Evolutionary conservation across 1,284 basidiomycete species (phyloP).

Genomic region (Ustilago shanxiensis): DNA sequence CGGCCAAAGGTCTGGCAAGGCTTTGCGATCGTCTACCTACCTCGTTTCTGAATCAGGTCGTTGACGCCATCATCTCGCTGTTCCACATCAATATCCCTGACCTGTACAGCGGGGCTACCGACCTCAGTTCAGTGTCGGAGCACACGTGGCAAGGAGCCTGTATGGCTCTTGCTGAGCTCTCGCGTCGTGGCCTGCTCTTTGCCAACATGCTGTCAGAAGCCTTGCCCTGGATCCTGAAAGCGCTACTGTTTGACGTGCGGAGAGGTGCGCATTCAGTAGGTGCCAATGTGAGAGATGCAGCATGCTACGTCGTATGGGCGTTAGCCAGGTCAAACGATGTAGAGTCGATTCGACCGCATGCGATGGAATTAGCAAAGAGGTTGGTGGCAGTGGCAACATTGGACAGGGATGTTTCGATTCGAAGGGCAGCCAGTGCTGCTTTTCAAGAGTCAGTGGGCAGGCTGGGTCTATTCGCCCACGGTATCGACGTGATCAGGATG

Average conservation of each 20-base stretch:
- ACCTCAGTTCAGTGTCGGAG: conserved; percentile 77
- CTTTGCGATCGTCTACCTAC: conserved; percentile 83
- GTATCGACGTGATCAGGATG: conserved; percentile 89
- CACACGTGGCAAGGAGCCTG: conserved; percentile 94
- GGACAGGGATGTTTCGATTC: conserved; percentile 93
- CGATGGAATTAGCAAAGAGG: conserved; percentile 75
- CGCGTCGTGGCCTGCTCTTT: conserved; percentile 78
- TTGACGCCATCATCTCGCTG: conserved; percentile 82
- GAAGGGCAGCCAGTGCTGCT: conserved; percentile 96
- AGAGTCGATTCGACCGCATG: conserved; percentile 76
- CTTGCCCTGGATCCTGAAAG: conserved; percentile 70
- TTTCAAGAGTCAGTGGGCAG: conserved; percentile 97
- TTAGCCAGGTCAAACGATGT: conserved; percentile 78
- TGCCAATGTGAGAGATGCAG: conserved; percentile 92
- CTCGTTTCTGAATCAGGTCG: conserved; percentile 82
- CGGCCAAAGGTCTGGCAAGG: conserved; percentile 91
- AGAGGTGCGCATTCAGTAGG: conserved; percentile 93
- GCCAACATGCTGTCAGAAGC: conserved; percentile 43
- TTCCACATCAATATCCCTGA: conserved; percentile 76
- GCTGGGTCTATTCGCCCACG: conserved; percentile 85
- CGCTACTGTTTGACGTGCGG: conserved; percentile 89
- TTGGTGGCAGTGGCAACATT: conserved; percentile 85
- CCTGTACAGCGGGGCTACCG: conserved; percentile 76
- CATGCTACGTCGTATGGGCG: conserved; percentile 95
- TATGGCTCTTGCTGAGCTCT: conserved; percentile 91